A percentile compares a stretch with the other conserved stretches of the same genome.
phyloP scores from a whole-genome alignment of 805 yeast genomes.

The Saccharomycopsis fodiens region DNA sequence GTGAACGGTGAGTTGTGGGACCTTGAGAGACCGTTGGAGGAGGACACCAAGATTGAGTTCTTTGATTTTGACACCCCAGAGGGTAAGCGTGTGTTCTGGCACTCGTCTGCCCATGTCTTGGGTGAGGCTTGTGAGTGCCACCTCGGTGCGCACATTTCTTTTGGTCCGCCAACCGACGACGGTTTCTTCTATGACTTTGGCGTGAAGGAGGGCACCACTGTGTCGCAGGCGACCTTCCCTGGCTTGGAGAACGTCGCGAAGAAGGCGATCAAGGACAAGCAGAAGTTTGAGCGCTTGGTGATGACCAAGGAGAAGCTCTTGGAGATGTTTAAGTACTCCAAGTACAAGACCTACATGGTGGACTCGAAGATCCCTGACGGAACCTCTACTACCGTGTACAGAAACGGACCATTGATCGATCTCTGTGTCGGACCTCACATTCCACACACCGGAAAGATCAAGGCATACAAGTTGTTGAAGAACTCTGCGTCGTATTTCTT shows the following conservation, averaged over 20 bases:
- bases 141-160: slow-evolving; percentile 84
- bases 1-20: slow-evolving; percentile 93
- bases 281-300: slow-evolving; percentile 87
- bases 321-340: slow-evolving; percentile 91
- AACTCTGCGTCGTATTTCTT: slow-evolving; percentile 94
- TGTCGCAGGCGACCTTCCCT: slow-evolving; percentile 76
- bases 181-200: slow-evolving; percentile 98
- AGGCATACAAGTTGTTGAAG: slow-evolving; percentile 88
- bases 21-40: slow-evolving; percentile 86
- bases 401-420: slow-evolving; percentile 96
- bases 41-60: slow-evolving; percentile 59
- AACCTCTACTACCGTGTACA: slow-evolving; percentile 90
- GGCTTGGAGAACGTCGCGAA: slow-evolving; percentile 81
- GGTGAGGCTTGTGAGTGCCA: slow-evolving; percentile 99
- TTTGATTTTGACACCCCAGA: slow-evolving; percentile 90
- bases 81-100: slow-evolving; percentile 97
- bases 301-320: slow-evolving; percentile 87
- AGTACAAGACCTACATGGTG: slow-evolving; percentile 86
- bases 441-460: slow-evolving; percentile 94
- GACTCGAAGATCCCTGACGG: slow-evolving; percentile 90
- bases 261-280: slow-evolving; percentile 89
- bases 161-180: slow-evolving; percentile 96
- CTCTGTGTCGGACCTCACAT: slow-evolving; percentile 97
- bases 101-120: slow-evolving; percentile 94
- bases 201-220: slow-evolving; percentile 63